Evolutionary conservation across 495 filamentous ascomycete species (phyloP).

Genomic region (Umbilicaria muhlenbergii): DNA sequence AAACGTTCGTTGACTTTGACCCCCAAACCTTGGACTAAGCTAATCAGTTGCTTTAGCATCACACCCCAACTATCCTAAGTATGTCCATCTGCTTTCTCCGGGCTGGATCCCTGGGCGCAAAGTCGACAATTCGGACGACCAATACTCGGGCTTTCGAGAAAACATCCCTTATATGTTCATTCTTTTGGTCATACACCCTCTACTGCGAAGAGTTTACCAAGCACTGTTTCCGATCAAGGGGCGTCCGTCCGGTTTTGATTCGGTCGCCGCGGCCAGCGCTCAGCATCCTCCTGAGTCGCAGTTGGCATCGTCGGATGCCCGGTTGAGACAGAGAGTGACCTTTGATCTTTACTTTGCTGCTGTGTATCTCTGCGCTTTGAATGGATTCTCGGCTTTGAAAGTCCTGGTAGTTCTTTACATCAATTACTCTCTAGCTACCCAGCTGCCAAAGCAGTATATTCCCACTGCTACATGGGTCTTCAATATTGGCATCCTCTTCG

Average conservation of each 20-base stretch:
- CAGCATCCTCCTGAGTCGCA: not conserved
- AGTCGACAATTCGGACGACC: conserved; percentile 81
- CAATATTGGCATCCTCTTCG: conserved; percentile 73
- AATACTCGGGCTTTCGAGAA: conserved; percentile 73
- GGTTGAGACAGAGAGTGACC: conserved; percentile 56
- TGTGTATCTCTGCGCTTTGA: conserved; percentile 59
- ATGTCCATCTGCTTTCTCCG: conserved; percentile 48
- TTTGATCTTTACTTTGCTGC: conserved; percentile 79
- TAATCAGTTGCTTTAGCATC: conserved; percentile 37
- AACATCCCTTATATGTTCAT: conserved; percentile 69
- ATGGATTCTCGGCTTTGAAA: conserved; percentile 77
- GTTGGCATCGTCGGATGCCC: conserved; percentile 37
- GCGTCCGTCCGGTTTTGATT: conserved; percentile 10
- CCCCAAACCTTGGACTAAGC: not conserved
- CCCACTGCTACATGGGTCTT: conserved; percentile 82
- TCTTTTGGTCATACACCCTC: conserved; percentile 59
- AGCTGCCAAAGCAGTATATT: conserved; percentile 47
- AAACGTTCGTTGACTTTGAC: conserved; percentile 38
- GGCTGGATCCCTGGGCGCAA: conserved; percentile 95
- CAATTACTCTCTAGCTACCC: conserved; percentile 67
- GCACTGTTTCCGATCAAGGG: not conserved
- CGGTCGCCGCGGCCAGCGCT: conserved; percentile 13
- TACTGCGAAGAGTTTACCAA: conserved; percentile 60
- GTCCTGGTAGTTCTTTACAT: conserved; percentile 60
- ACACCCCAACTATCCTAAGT: conserved; percentile 68